A percentile compares a stretch with the other conserved stretches of the same genome.
Evolutionary conservation across 106 monocot genomes (phyloP).

Genomic region (Xerophyta viscosa): DNA sequence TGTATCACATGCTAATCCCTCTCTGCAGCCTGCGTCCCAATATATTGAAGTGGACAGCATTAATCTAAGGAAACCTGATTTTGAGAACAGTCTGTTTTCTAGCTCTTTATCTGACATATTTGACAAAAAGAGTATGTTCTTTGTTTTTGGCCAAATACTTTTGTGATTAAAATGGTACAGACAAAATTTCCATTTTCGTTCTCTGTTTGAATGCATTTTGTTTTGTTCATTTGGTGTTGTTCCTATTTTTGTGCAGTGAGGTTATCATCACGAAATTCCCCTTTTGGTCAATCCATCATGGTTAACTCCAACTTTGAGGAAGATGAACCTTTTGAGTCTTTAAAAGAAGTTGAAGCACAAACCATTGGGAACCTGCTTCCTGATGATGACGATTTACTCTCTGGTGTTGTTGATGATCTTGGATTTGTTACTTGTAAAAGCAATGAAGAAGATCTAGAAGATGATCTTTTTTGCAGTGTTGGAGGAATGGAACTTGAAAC

Average conservation of each 20-base stretch:
- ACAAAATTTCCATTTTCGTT: too few relatives aligned
- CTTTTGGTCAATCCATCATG: conserved; percentile 24
- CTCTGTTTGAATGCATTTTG: background rate
- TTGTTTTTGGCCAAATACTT: background rate
- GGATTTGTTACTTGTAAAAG: conserved; percentile 10
- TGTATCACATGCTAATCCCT: conserved; percentile 9
- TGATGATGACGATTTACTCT: conserved; percentile 17
- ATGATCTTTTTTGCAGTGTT: conserved; percentile 24
- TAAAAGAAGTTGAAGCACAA: conserved; percentile 57
- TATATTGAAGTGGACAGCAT: conserved; percentile 7
- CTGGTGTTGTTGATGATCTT: conserved; percentile 18
- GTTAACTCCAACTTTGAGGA: conserved; percentile 24
- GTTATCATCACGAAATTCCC: conserved; percentile 22
- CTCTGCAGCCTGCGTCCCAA: conserved; percentile 4
- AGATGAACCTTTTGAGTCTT: conserved; percentile 30
- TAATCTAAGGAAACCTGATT: conserved; percentile 12
- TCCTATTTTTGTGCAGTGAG: conserved; percentile 32
- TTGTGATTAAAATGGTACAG: too few relatives aligned
- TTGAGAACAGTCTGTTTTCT: conserved; percentile 40
- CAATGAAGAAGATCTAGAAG: conserved; percentile 8
- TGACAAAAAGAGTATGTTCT: conserved; percentile 32
- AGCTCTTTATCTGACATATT: conserved; percentile 50
- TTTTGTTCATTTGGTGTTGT: background rate
- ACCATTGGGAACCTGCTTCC: conserved; percentile 83
- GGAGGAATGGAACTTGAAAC: conserved; percentile 31